Percentiles rank a stretch among this genome's conserved stretches.
These are phyloP conservation scores for Phalaenopsis equestris DNA, from an alignment of 106 monocot genomes.

Conservation along the genomic window DNA sequence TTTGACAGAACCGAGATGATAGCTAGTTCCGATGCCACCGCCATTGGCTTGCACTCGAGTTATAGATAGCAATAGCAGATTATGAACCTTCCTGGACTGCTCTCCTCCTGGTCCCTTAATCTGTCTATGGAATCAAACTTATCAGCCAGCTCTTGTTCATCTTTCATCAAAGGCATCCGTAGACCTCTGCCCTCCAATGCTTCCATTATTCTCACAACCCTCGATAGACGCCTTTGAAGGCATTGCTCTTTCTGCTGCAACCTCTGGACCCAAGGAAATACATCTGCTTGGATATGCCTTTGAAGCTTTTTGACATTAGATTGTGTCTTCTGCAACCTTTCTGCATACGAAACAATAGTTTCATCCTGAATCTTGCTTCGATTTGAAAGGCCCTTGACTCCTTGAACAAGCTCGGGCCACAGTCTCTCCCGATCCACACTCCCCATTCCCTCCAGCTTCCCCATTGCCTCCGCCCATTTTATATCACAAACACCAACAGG, in stretches of 20 bases:
- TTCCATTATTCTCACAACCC: constrained; percentile 90
- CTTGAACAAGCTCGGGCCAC: constrained; percentile 95
- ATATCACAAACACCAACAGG: constrained; percentile 91
- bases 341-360: constrained; percentile 79
- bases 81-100: constrained; percentile 62
- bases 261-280: constrained; percentile 69
- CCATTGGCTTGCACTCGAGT: constrained; percentile 58
- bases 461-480: constrained; percentile 96
- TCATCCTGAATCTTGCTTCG: constrained; percentile 90
- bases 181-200: constrained; percentile 76
- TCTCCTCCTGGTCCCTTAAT: constrained; percentile 73
- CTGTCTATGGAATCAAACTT: constrained; percentile 55
- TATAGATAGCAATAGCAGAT: constrained; percentile 50
- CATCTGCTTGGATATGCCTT: constrained; percentile 79
- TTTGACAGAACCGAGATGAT: constrained; percentile 57
- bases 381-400: constrained; percentile 78
- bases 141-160: constrained; percentile 59
- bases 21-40: constrained; percentile 28
- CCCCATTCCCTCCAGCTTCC: constrained; percentile 84
- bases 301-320: constrained; percentile 92
- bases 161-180: constrained; percentile 65
- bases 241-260: constrained; percentile 75
- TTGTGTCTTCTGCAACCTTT: constrained; percentile 70
- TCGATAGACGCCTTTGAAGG: constrained; percentile 75
- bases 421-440: constrained; percentile 73